Evolutionary conservation across 1,284 basidiomycete genomes (phyloP), one percentile per base, ranked within the genome.

Genomic region (Puccinia horiana): DNA sequence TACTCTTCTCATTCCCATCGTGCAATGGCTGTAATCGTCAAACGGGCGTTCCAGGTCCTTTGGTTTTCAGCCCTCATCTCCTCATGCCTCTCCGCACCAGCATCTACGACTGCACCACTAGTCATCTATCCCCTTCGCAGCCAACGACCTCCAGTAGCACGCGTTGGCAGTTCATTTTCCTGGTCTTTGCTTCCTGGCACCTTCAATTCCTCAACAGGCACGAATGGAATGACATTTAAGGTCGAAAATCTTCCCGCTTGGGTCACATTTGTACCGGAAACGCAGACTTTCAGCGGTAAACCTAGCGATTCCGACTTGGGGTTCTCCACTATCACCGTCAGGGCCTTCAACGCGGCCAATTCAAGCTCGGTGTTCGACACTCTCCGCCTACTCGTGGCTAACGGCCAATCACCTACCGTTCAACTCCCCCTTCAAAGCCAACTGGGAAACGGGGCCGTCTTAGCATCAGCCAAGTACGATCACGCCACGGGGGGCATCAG

Each of bases 161-260:
- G 85, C n/a, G 84, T 83, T 29, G 85, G 84, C 4, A 76, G 82
- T 32, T 81, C 84, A 0, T 86, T 84, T 56, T 78, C 83, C 11
- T 86, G 85, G 85, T 83, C 85, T 11, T 85, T 86, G 54, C 81
- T 84, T 40, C 32, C 77, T 14, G 74, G 84, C 70, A 86, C 86
- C 14, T 86, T 86, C 49, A 56, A 63, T 26, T 72, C 74, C 16
- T 76, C 83, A 12, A 78, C 63, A 40, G 84, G 83, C 2, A 84
- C 76, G 1, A 81, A 83, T 23, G 82, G 84, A 8, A 70, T 81
- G 2, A 83, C 84, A 65, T 83, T 79, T 29, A 76, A 79, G 32
- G 83, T 70, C 29, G 75, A 74, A 2, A 84, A 84, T 4, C 82
- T 86, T 18, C 85, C 86, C 0, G 5, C 83, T 11, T 86, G 86